Base-by-base conservation (phyloP, 2,329 filamentous ascomycete genomes). In the Rhynchosporium agropyri region DNA sequence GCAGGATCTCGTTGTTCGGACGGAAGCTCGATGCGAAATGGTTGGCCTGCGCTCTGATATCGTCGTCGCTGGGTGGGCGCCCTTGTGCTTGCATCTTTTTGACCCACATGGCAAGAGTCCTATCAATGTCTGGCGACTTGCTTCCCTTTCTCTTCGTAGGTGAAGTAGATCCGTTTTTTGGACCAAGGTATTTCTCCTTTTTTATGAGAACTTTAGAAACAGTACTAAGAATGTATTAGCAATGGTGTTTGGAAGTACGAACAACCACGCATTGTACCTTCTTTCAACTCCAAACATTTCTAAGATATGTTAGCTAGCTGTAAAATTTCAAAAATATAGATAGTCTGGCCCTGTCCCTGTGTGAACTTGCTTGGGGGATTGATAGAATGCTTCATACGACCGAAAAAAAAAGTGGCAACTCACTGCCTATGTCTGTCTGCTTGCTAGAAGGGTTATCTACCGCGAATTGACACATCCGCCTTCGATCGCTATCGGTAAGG, bases 121-220 rank as follows among this genome's bases (percentile, higher is more conserved):
- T 88, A 75, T 98, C 95, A 71, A 98, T 93, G 77, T 98, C 93
- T 10, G 91, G 92, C 54, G 86, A 89, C 76, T 94, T 95, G 48
- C 28, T 60, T 59, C 90, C 89, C 78, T 96, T 97, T 62, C 90
- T 89, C 76, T 95, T 96, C 68, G 90, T 84, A 5, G 91, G 90
- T 50, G 92, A 94, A 69, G 84, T 85, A 74, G 82, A 91, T 69
- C 88, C 89, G 76, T 91, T 92, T 72, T 91, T 91, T 60, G 87
- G 86, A 72, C 89, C 90, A 15, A 98, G 83, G 77, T 96, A 98
- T 76, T 96, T 95, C 67, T 99, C 95, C 79, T 94, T 96, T 73
- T 97, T 89, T 60, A 94, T 88, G 68, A 99, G 78, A 61, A 98
- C 95, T 76, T 99, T 99, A 60, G 95, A 99, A n/a, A 99, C 95